Evolutionary conservation across 306 rosid genomes (phyloP).

Genomic region (Sechiopsis laciniata): DNA sequence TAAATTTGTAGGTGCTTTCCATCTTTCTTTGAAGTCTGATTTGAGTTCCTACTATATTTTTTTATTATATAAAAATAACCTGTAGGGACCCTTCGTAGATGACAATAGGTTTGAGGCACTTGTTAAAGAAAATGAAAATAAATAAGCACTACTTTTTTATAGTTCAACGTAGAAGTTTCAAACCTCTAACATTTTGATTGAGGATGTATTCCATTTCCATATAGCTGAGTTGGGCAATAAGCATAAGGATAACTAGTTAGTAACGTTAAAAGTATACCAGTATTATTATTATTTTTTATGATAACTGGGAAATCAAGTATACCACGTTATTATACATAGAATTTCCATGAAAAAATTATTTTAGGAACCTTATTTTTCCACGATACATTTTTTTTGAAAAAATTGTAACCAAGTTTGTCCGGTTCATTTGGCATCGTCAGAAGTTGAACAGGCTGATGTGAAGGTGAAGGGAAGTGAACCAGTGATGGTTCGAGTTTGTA

Average conservation of each 20-base stretch:
- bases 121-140: not conserved
- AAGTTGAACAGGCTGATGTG: slow-evolving; percentile 25
- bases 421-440: slow-evolving; percentile 26
- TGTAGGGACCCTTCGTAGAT: not conserved
- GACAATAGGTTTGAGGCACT: not conserved
- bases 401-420: not conserved
- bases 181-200: not conserved
- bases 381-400: not conserved
- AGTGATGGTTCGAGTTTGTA: slow-evolving; percentile 34
- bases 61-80: not conserved
- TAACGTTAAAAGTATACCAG: not conserved
- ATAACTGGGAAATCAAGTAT: not conserved
- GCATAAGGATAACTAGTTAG: slow-evolving; percentile 2
- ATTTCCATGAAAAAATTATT: not conserved
- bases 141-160: not conserved
- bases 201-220: not conserved
- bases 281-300: too few species aligned
- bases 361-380: not conserved
- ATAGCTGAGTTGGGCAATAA: not conserved
- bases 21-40: not conserved
- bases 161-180: not conserved
- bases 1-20: not conserved
- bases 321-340: not conserved
- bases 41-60: not conserved
- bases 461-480: slow-evolving; percentile 24